Evolutionary conservation across 768 basidiomycete species (phyloP).

Genomic region (Crucibulum laeve): DNA sequence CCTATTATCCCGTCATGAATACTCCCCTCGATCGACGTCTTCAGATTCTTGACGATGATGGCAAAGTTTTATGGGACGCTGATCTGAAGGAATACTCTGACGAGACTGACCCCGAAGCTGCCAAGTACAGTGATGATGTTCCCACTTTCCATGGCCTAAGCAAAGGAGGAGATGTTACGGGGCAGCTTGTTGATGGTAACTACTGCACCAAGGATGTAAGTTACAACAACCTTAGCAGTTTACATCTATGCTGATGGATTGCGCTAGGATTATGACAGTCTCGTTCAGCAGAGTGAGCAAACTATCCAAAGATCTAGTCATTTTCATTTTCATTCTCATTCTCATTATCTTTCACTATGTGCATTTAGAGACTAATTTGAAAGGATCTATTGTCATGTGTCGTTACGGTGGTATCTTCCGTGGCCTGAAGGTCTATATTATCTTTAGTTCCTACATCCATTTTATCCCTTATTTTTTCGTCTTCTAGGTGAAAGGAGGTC

Average conservation of each 20-base stretch:
- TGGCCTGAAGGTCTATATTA: conserved; percentile 86
- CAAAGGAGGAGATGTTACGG: conserved; percentile 68
- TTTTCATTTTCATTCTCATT: background rate
- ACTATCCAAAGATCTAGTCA: background rate
- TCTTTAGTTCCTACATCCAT: background rate
- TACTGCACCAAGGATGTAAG: conserved; percentile 65
- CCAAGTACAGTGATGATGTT: conserved; percentile 59
- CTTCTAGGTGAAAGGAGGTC: conserved; percentile 69
- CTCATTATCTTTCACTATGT: background rate
- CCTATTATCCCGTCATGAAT: conserved; percentile 87
- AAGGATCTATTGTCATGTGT: conserved; percentile 71
- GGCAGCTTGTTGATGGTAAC: conserved; percentile 71
- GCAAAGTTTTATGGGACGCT: conserved; percentile 61
- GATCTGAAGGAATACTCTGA: conserved; percentile 69
- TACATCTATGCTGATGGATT: background rate
- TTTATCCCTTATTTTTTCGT: background rate
- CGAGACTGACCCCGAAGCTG: conserved; percentile 67
- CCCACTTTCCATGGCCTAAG: conserved; percentile 86
- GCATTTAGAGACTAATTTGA: conserved; percentile 49
- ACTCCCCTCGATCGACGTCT: conserved; percentile 66
- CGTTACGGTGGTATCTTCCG: conserved; percentile 79
- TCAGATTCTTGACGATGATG: conserved; percentile 57
- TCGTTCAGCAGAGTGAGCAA: conserved; percentile 51
- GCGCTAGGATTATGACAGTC: conserved; percentile 40
- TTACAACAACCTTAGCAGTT: background rate